Base-by-base conservation (phyloP, 2,329 filamentous ascomycete species). In the Penicillium sp. region DNA sequence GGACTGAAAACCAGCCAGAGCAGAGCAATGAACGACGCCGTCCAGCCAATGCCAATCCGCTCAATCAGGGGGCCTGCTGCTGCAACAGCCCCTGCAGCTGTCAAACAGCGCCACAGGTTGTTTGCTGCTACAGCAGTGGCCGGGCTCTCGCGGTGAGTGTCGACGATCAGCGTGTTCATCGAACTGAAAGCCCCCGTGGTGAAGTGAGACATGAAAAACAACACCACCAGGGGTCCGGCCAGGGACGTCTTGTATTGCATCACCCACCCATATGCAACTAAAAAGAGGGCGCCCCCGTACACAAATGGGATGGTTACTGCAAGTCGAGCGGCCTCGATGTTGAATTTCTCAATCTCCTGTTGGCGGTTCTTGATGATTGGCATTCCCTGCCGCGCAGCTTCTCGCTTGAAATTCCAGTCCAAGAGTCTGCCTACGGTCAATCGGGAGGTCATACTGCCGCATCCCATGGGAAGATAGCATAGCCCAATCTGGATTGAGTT, bases 71-170 rank as follows among this genome's bases (percentile, higher is more conserved):
- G 65, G 0, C 47, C 33, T 1, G 62, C 59, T 26, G 62, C 45
- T 1, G 64, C 51, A 40, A 58, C 74, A 0, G 73, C 71, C 2
- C 71, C 75, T 1, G 76, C 76, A 4, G 74, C 76, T 3, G 77
- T 62, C 49, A 76, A 60, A 54, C 76, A 78, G 1, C 75, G 66
- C 3, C 69, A 67, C 1, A 79, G 59, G 54, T 79, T 78, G 50
- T 73, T 76, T 6, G 76, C 72, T 3, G 76, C 75, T 1, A 75
- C 74, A 0, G 74, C 74, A 1, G 74, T 71, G 2, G 73, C 73
- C 0, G 76, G 70, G 33, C 68, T 65, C 5, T 62, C 66, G 0
- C 73, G 74, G 55, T 77, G 24, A 2, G 43, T 46, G 8, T 57
- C 55, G n/a, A 53, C 43, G 16, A 57, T 26, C 16, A 57, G 24